A percentile compares a stretch with the other conserved stretches of the same genome.
phyloP scores from a whole-genome alignment of 2,329 filamentous ascomycete genomes.

The Fusarium incarnatum region DNA sequence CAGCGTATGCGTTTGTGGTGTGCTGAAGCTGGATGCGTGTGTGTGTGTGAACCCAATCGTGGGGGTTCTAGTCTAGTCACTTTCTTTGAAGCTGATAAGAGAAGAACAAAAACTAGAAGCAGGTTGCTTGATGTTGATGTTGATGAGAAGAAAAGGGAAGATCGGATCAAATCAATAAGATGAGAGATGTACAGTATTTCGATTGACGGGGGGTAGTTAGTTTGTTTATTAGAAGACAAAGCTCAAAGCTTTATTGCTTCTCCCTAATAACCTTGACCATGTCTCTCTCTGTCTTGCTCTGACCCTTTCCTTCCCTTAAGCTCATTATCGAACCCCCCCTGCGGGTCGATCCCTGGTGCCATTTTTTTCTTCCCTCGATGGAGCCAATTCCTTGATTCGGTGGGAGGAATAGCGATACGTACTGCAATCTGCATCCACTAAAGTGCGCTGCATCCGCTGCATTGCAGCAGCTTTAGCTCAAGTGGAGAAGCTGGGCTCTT shows the following conservation, averaged over 20 bases:
- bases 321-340: conserved; percentile 19
- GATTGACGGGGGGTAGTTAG: neutral
- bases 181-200: neutral
- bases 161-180: neutral
- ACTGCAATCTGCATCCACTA: conserved; percentile 7
- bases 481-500: conserved; percentile 3
- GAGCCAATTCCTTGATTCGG: conserved; percentile 25
- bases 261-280: conserved; percentile 5
- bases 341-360: conserved; percentile 14
- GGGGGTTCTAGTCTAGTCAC: conserved; percentile 13
- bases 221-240: conserved; percentile 2
- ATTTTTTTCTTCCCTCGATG: neutral
- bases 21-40: conserved; percentile 5
- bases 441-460: conserved; percentile 2
- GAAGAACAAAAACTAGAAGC: conserved; percentile 4
- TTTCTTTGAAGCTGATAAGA: conserved; percentile 14
- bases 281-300: neutral
- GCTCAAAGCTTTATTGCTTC: conserved; percentile 5
- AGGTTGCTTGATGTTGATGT: conserved; percentile 1
- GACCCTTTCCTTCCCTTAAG: conserved; percentile 1
- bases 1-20: conserved; percentile 1
- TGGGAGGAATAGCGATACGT: conserved; percentile 6
- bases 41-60: conserved; percentile 27
- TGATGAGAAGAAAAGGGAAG: neutral
- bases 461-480: conserved; percentile 17